A percentile compares a stretch with the other conserved stretches of the same genome.
These are phyloP conservation scores for Tulasnella sp. DNA, from an alignment of 768 basidiomycete species.

Conservation along the genomic window DNA sequence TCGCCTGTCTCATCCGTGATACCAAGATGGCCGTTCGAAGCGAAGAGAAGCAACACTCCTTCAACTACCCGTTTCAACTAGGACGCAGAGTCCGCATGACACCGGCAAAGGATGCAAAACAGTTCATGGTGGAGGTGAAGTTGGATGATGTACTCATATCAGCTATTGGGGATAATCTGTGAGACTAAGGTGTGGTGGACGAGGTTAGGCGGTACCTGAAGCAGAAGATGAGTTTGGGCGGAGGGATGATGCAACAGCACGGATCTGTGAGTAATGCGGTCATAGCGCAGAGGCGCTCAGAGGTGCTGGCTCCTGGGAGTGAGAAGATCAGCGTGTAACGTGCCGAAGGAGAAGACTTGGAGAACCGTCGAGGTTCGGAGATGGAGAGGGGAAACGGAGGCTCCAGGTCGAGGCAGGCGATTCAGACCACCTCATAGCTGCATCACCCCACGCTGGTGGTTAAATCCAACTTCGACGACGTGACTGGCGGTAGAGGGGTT, in stretches of 20 bases:
- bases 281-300: constrained; percentile 34
- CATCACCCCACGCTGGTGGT: neutral
- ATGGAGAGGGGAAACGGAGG: neutral
- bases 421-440: neutral
- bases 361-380: constrained; percentile 19
- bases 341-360: constrained; percentile 21
- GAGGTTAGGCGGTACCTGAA: constrained; percentile 49
- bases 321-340: constrained; percentile 49
- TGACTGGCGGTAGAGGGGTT: neutral
- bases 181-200: constrained; percentile 79
- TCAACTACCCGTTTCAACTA: constrained; percentile 56
- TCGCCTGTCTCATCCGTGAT: constrained; percentile 68
- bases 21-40: constrained; percentile 72
- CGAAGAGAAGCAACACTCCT: constrained; percentile 88
- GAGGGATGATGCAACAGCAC: constrained; percentile 41
- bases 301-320: constrained; percentile 72
- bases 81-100: constrained; percentile 49
- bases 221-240: constrained; percentile 31
- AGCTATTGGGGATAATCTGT: constrained; percentile 75
- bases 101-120: constrained; percentile 51
- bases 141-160: constrained; percentile 70
- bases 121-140: constrained; percentile 56
- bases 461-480: neutral
- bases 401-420: neutral
- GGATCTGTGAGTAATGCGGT: constrained; percentile 29